Percentiles rank a stretch among this genome's conserved stretches.
These are phyloP conservation scores for Fusarium sp. DNA, from an alignment of 2,329 filamentous ascomycete species.

Conservation along the genomic window DNA sequence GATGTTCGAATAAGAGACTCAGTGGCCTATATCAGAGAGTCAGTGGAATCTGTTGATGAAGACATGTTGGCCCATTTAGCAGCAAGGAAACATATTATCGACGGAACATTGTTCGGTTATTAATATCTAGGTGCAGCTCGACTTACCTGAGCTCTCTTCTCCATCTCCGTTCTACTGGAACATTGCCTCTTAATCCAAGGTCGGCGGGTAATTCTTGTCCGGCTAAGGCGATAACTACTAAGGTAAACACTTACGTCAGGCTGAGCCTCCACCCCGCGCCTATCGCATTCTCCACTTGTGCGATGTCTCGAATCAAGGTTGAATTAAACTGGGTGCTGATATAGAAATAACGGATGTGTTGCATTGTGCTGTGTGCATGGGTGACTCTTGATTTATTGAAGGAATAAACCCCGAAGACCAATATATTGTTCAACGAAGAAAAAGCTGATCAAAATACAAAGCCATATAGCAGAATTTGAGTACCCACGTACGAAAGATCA, in stretches of 20 bases:
- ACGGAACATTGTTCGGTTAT: neutral
- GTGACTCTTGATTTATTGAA: too few relatives aligned
- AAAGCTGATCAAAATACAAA: too few relatives aligned
- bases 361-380: too few relatives aligned
- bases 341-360: too few relatives aligned
- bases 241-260: neutral
- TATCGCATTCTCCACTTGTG: conserved; percentile 27
- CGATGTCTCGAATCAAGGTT: neutral
- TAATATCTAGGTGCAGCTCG: too few relatives aligned
- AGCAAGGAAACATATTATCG: neutral
- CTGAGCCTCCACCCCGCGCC: conserved; percentile 28
- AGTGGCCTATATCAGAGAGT: conserved; percentile 50
- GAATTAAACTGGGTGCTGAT: neutral
- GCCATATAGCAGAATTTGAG: too few relatives aligned
- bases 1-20: conserved; percentile 54
- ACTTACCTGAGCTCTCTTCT: conserved; percentile 55
- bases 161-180: conserved; percentile 50
- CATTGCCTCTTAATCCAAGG: conserved; percentile 36
- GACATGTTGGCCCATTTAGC: neutral
- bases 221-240: conserved; percentile 18
- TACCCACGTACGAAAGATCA: too few relatives aligned
- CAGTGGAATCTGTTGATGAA: conserved; percentile 6
- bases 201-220: conserved; percentile 11
- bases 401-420: too few relatives aligned
- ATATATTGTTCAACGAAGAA: too few relatives aligned